phyloP scores from a whole-genome alignment of 2,329 filamentous ascomycete genomes.

The Thielaviopsis punctulata region DNA sequence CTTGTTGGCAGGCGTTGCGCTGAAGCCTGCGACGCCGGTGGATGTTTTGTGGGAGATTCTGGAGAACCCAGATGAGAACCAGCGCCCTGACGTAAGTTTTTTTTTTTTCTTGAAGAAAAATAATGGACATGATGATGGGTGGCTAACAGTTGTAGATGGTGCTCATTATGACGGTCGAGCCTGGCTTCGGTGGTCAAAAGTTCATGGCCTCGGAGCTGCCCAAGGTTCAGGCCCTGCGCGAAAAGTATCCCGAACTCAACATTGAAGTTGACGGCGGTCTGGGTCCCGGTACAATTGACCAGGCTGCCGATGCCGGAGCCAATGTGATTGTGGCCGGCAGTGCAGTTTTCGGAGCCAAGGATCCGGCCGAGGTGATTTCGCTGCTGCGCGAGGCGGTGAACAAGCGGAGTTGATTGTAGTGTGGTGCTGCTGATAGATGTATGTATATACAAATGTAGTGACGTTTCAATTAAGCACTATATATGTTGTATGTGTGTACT shows the following conservation, averaged over 20 bases:
- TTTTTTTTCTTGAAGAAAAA: background rate
- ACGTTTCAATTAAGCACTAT: no score
- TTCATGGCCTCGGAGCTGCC: slow-evolving; percentile 95
- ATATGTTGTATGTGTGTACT: no score
- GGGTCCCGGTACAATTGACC: slow-evolving; percentile 74
- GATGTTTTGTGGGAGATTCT: slow-evolving; percentile 87
- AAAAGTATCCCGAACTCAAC: slow-evolving; percentile 77
- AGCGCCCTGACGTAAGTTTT: slow-evolving; percentile 68
- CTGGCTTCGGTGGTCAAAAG: slow-evolving; percentile 93
- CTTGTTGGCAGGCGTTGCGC: slow-evolving; percentile 81
- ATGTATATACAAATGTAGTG: no score
- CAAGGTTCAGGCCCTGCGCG: slow-evolving; percentile 72
- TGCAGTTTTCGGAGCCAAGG: slow-evolving; percentile 83
- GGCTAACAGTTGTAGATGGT: slow-evolving; percentile 55
- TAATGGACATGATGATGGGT: background rate
- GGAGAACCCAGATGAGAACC: slow-evolving; percentile 51
- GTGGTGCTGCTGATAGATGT: background rate
- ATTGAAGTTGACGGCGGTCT: slow-evolving; percentile 96
- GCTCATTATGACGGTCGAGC: slow-evolving; percentile 93
- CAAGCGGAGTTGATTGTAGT: slow-evolving; percentile 28
- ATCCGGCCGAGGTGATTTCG: slow-evolving; percentile 75
- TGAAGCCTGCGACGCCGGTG: slow-evolving; percentile 82
- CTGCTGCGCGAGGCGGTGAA: slow-evolving; percentile 67
- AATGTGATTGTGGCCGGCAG: slow-evolving; percentile 97
- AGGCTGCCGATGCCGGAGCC: slow-evolving; percentile 84